These are phyloP conservation scores for Geotrichum fermentans DNA, from an alignment of 1,139 yeast genomes.

Conservation along the genomic window DNA sequence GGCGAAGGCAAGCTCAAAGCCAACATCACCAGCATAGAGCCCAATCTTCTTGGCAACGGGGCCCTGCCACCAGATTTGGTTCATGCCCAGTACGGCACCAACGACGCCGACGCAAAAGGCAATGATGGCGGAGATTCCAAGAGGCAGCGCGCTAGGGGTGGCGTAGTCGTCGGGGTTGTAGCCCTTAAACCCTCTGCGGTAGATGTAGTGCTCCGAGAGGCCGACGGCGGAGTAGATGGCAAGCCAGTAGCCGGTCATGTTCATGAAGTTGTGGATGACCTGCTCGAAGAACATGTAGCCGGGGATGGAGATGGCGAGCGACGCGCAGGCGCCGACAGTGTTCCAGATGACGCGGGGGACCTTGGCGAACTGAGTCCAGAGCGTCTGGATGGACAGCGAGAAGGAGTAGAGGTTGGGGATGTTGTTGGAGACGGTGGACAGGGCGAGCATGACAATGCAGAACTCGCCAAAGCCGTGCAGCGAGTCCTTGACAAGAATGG, in stretches of 20 bases:
- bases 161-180: constrained; percentile 63
- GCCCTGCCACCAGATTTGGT: constrained; percentile 78
- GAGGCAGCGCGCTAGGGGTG: constrained; percentile 54
- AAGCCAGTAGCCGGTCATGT: constrained; percentile 83
- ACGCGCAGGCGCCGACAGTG: constrained; percentile 62
- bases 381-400: constrained; percentile 77
- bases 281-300: constrained; percentile 68
- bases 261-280: constrained; percentile 83
- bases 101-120: constrained; percentile 81
- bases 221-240: constrained; percentile 75
- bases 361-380: constrained; percentile 64
- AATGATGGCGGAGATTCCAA: constrained; percentile 70
- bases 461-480: constrained; percentile 86
- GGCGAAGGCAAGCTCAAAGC: constrained; percentile 48
- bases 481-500: constrained; percentile 69
- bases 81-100: constrained; percentile 83
- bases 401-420: constrained; percentile 90
- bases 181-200: constrained; percentile 50
- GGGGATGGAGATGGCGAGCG: constrained; percentile 83
- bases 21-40: constrained; percentile 74
- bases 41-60: constrained; percentile 62
- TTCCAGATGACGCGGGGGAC: constrained; percentile 86
- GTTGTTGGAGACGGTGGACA: constrained; percentile 85
- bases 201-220: constrained; percentile 73
- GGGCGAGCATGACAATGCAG: constrained; percentile 74